These are phyloP conservation scores for Amaranthus palmeri DNA, from an alignment of 148 eudicot species.

Conservation along the genomic window DNA sequence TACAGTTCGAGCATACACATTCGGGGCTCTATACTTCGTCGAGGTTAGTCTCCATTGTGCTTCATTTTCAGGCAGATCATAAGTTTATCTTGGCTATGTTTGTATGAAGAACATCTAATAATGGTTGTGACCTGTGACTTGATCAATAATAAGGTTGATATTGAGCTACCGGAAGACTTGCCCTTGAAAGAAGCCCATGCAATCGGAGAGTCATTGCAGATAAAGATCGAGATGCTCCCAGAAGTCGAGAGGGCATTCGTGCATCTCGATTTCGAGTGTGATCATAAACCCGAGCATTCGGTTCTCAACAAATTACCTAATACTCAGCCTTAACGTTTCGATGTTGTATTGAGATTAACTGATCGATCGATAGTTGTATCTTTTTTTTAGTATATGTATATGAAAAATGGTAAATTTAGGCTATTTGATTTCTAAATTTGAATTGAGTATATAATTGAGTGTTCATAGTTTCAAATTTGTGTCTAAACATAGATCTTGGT, in stretches of 20 bases:
- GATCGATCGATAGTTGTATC: no score
- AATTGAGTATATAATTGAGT: no score
- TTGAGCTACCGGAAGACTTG: slow-evolving; percentile 62
- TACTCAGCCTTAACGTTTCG: slow-evolving; percentile 21
- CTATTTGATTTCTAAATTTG: no score
- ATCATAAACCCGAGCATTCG: slow-evolving; percentile 71
- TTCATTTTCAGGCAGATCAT: neutral
- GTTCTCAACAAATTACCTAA: slow-evolving; percentile 47
- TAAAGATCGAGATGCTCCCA: slow-evolving; percentile 56
- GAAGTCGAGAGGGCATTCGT: slow-evolving; percentile 71
- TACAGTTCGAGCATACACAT: slow-evolving; percentile 81
- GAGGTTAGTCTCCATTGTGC: slow-evolving; percentile 38
- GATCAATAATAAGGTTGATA: slow-evolving; percentile 39
- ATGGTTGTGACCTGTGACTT: neutral
- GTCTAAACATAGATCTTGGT: no score
- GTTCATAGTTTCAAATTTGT: no score
- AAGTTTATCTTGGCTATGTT: neutral
- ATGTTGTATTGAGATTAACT: no score
- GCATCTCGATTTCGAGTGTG: slow-evolving; percentile 65
- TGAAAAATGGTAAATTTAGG: no score
- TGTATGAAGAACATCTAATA: neutral
- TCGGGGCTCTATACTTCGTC: slow-evolving; percentile 72
- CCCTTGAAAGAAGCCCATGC: slow-evolving; percentile 58
- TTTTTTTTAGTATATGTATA: no score
- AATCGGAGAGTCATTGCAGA: slow-evolving; percentile 61